Evolutionary conservation across 164 flowering plant species (phyloP), one percentile per base, ranked within the genome.

Genomic region (Platanus orientalis): DNA sequence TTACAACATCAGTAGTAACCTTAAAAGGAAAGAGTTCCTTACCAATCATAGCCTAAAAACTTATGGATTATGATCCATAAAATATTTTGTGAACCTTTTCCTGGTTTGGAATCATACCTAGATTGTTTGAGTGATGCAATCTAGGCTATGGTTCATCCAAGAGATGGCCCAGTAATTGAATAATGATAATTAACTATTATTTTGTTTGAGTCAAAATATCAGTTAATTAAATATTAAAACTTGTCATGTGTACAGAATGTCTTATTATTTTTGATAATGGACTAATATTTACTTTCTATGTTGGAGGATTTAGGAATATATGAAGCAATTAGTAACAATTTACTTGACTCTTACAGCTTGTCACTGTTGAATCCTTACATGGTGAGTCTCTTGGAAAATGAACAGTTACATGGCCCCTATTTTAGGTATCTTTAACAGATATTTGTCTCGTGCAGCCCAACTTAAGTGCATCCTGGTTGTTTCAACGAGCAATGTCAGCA

Each of bases 401-500:
- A 61, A 57, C 60, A 40, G 20, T 56, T 62, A 10, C 6, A 16
- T 28, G 44, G 16, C 57, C 63, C 64, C 40, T 25, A 4, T 27
- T 54, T 16, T 61, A 26, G 4, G 17, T 7, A n/a, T 42, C 54
- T 63, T n/a, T 26, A 60, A 49, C 53, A 10, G 20, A 54, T 40
- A 30, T 36, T 36, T 70, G 51, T 69, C n/a, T 60, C 54, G 1
- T 78, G 73, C 82, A 93, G 98, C 98, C 98, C 23, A 93, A 93
- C 76, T 72, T 93, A 65, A 90, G 97, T 71, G 70, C 96, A 42
- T 86, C 97, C 42, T 94, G 98, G 98, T 67, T 94, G 73, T 94
- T 94, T 76, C 97, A 90, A 84, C 78, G 91, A 75, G 97, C 98
- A 70, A 94, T 94, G 98, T 90, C 97, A 21, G 96, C 97, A 53